Evolutionary conservation across 352 stramenopile species (phyloP).

Genomic region (Hyaloperonospora brassicae): DNA sequence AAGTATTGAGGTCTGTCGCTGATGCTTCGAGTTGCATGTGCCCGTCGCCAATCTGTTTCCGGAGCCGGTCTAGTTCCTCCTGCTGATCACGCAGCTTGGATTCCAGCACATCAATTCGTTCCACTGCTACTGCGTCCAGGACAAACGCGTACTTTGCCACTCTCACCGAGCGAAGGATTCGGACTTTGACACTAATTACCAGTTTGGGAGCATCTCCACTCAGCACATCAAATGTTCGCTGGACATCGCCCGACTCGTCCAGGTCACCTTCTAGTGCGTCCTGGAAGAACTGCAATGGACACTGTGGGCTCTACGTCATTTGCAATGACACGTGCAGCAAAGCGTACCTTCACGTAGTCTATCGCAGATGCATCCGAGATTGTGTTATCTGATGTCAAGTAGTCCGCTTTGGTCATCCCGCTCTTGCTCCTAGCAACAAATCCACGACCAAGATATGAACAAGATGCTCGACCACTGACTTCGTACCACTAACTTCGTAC

Average conservation of each 20-base stretch:
- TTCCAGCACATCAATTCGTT: constrained; percentile 16
- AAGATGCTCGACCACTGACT: no score
- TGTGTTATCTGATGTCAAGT: constrained; percentile 11
- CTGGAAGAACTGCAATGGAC: constrained; percentile 15
- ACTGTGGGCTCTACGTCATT: not conserved
- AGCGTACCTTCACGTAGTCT: constrained; percentile 15
- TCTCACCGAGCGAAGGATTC: constrained; percentile 2
- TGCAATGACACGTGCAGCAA: not conserved
- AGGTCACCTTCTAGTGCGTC: constrained; percentile 9
- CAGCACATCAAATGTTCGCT: constrained; percentile 4
- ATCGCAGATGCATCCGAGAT: constrained; percentile 3
- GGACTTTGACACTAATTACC: constrained; percentile 6
- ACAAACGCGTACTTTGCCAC: constrained; percentile 14
- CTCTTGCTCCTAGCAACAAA: constrained; percentile 15
- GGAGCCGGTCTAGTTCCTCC: constrained; percentile 2
- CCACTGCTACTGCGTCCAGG: constrained; percentile 9
- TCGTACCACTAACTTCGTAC: constrained; percentile 1
- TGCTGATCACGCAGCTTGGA: constrained; percentile 12
- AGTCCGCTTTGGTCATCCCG: constrained; percentile 6
- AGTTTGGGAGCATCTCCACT: constrained; percentile 1
- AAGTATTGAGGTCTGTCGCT: not conserved
- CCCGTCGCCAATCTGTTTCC: not conserved
- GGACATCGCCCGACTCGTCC: not conserved
- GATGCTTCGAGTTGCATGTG: not conserved
- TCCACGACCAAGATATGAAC: no score